These are phyloP conservation scores for Chrysoporthe austroafricana DNA, from an alignment of 2,329 filamentous ascomycete species.

Conservation along the genomic window DNA sequence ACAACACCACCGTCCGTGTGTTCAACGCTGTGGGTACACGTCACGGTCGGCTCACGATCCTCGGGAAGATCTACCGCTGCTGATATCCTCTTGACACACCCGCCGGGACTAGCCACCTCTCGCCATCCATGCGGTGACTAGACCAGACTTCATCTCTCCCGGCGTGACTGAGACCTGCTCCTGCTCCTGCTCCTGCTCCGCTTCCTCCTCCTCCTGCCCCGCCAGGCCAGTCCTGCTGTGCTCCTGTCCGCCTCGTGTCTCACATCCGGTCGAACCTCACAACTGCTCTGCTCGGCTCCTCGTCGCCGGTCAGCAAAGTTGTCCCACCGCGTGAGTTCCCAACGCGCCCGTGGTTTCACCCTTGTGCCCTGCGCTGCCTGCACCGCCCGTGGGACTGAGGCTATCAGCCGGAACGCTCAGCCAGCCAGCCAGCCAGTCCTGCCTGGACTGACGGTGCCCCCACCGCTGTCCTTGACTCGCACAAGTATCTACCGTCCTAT, in stretches of 20 bases:
- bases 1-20: conserved; percentile 3
- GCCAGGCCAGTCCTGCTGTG: conserved; percentile 9
- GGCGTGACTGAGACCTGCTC: conserved; percentile 7
- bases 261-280: conserved; percentile 10
- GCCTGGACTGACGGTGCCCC: neutral
- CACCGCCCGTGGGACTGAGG: neutral
- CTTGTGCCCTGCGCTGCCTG: neutral
- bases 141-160: neutral
- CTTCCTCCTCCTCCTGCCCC: neutral
- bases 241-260: conserved; percentile 7
- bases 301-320: conserved; percentile 4
- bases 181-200: conserved; percentile 1
- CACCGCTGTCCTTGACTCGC: neutral
- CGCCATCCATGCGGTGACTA: neutral
- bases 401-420: neutral
- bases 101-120: neutral
- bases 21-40: neutral
- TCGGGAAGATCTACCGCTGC: conserved; percentile 4
- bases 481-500: neutral
- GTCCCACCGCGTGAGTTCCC: conserved; percentile 2
- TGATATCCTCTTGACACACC: neutral
- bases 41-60: conserved; percentile 1
- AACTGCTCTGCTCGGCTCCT: neutral
- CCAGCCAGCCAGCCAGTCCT: neutral
- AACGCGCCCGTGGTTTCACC: neutral